Conservation (phyloP, 495 filamentous ascomycete genomes). For the Bacidia gigantensis region DNA sequence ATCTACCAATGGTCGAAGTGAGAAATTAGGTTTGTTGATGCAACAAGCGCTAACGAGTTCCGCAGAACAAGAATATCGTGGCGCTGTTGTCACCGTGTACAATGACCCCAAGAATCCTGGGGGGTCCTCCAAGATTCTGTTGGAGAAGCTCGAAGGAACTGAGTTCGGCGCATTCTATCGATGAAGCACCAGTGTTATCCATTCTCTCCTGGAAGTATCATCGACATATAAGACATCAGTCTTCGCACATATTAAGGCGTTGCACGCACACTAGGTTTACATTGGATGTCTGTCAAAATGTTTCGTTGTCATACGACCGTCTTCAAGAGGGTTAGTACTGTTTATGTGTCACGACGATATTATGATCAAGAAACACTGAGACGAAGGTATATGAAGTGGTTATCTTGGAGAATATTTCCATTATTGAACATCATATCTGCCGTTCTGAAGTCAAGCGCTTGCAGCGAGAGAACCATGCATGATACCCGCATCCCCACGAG, state of each 20-base stretch:
- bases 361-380: too few relatives aligned
- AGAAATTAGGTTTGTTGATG: neutral
- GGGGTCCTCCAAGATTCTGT: neutral
- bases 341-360: too few relatives aligned
- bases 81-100: conserved; percentile 17
- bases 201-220: too few relatives aligned
- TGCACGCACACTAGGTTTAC: too few relatives aligned
- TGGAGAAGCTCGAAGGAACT: conserved; percentile 9
- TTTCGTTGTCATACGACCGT: too few relatives aligned
- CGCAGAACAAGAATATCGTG: conserved; percentile 8
- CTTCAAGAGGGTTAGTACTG: too few relatives aligned
- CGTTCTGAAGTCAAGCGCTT: neutral
- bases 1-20: conserved; percentile 2
- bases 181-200: too few relatives aligned
- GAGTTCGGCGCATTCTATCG: conserved; percentile 14
- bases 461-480: neutral
- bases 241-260: too few relatives aligned
- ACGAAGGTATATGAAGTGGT: too few relatives aligned
- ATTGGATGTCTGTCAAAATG: too few relatives aligned
- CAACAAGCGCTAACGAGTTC: neutral
- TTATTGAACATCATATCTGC: neutral
- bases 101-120: conserved; percentile 9
- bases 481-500: neutral
- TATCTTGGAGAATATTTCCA: too few relatives aligned
- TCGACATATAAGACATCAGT: too few relatives aligned